Conservation (phyloP, 2,329 filamentous ascomycete genomes). For the Fusarium pseudocircinatum region DNA sequence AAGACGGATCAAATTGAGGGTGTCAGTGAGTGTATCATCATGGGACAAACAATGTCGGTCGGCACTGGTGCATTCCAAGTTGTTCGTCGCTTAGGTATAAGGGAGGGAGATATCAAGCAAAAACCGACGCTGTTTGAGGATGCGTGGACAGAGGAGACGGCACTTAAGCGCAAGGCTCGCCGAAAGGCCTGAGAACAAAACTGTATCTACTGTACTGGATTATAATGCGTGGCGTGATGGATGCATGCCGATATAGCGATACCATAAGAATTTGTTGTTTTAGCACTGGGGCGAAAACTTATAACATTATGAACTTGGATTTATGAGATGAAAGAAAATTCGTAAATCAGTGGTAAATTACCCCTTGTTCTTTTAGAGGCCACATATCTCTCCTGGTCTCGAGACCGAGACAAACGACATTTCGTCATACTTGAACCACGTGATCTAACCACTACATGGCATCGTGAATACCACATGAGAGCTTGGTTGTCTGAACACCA, state of each 20-base stretch:
- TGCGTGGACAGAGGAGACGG: conserved; percentile 57
- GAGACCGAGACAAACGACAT: neutral
- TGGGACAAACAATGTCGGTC: conserved; percentile 92
- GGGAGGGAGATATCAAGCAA: conserved; percentile 64
- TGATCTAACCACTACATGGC: neutral
- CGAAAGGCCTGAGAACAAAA: conserved; percentile 20
- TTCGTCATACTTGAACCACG: conserved; percentile 12
- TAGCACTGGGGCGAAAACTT: neutral
- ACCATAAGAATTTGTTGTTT: conserved; percentile 6
- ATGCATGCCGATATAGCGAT: conserved; percentile 21
- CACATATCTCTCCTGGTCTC: neutral
- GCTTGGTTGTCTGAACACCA: neutral
- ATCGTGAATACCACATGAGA: conserved; percentile 2
- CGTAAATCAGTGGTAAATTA: neutral
- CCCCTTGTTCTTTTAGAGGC: neutral
- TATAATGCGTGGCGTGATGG: neutral
- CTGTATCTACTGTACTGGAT: neutral
- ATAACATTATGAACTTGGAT: neutral
- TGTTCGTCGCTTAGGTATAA: conserved; percentile 78
- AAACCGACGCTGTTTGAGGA: conserved; percentile 78
- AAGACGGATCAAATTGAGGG: conserved; percentile 93
- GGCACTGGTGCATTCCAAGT: conserved; percentile 95
- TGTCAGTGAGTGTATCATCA: conserved; percentile 96
- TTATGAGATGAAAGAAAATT: neutral
- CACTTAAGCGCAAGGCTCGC: conserved; percentile 32